Conservation (phyloP, 2,329 filamentous ascomycete species). For the Triangularia verruculosa region DNA sequence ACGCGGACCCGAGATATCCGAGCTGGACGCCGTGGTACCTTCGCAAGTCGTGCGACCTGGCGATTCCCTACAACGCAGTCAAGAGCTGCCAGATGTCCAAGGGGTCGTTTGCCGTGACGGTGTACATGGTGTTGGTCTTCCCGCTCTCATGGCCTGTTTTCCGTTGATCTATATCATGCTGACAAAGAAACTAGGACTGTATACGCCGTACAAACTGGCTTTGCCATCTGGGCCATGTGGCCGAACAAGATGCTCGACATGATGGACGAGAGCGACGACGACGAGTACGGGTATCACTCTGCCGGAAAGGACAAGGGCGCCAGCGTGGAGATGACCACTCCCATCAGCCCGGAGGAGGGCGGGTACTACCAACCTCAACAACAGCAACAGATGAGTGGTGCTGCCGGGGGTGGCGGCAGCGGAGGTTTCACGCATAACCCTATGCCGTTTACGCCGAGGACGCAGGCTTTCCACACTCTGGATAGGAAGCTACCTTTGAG, state of each 20-base stretch:
- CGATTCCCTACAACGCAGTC: conserved; percentile 50
- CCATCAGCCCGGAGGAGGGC: conserved; percentile 15
- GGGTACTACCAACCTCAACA: background rate
- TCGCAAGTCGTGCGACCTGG: conserved; percentile 63
- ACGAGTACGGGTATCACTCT: conserved; percentile 33
- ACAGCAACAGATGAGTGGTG: background rate
- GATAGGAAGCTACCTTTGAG: conserved; percentile 56
- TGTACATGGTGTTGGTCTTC: conserved; percentile 64
- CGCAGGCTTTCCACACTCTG: conserved; percentile 63
- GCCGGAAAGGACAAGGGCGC: conserved; percentile 30
- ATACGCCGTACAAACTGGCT: conserved; percentile 56
- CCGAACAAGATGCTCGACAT: conserved; percentile 55
- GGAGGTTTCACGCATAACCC: conserved; percentile 16
- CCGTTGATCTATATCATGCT: background rate
- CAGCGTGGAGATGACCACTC: conserved; percentile 57
- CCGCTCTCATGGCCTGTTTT: conserved; percentile 1
- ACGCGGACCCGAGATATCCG: conserved; percentile 60
- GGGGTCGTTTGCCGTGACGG: conserved; percentile 60
- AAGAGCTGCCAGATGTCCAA: conserved; percentile 67
- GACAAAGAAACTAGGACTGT: conserved; percentile 44
- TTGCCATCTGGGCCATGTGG: conserved; percentile 57
- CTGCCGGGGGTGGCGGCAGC: background rate
- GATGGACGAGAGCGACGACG: conserved; percentile 41
- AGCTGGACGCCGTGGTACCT: conserved; percentile 73
- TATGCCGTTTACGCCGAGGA: conserved; percentile 61